These are phyloP conservation scores for Parachlorella kessleri DNA, from an alignment of 139 green algal species.

Conservation along the genomic window DNA sequence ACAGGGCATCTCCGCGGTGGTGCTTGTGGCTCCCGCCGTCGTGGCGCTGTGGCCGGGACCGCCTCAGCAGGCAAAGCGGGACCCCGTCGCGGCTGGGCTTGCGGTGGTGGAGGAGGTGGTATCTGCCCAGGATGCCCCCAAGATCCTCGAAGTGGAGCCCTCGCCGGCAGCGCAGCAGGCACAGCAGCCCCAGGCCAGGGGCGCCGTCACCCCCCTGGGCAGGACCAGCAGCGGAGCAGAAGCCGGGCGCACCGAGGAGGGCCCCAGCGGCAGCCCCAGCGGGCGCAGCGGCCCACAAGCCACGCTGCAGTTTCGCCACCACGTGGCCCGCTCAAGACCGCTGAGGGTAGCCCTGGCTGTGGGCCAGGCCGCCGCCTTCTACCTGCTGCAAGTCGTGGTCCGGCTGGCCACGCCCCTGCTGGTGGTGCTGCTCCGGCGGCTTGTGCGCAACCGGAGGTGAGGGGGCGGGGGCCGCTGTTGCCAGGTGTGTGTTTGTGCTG, in stretches of 20 bases:
- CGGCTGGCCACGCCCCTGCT: slow-evolving; percentile 44
- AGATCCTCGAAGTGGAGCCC: neutral
- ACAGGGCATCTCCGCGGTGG: slow-evolving; percentile 47
- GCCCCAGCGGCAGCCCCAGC: neutral
- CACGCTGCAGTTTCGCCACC: too few species aligned
- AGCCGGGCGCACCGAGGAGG: neutral
- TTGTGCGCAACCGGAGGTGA: slow-evolving; percentile 50
- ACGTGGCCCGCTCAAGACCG: too few species aligned
- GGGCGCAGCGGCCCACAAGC: too few species aligned
- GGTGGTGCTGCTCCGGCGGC: slow-evolving; percentile 58
- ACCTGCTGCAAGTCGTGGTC: neutral
- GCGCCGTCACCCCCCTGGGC: slow-evolving; percentile 1
- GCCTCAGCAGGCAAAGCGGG: neutral
- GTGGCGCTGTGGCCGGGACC: slow-evolving; percentile 49
- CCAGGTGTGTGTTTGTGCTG: too few species aligned
- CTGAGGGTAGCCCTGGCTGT: slow-evolving; percentile 13
- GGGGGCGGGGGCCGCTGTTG: neutral
- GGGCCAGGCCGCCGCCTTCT: neutral
- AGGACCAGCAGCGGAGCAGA: slow-evolving; percentile 5
- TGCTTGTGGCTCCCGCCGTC: slow-evolving; percentile 85
- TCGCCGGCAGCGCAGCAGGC: neutral
- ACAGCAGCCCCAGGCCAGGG: neutral
- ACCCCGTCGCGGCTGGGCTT: slow-evolving; percentile 14
- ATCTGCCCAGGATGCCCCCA: slow-evolving; percentile 11
- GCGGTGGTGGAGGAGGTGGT: slow-evolving; percentile 36